Base-by-base conservation (phyloP, 2,329 filamentous ascomycete species). In the Drechslerella stenobrocha region DNA sequence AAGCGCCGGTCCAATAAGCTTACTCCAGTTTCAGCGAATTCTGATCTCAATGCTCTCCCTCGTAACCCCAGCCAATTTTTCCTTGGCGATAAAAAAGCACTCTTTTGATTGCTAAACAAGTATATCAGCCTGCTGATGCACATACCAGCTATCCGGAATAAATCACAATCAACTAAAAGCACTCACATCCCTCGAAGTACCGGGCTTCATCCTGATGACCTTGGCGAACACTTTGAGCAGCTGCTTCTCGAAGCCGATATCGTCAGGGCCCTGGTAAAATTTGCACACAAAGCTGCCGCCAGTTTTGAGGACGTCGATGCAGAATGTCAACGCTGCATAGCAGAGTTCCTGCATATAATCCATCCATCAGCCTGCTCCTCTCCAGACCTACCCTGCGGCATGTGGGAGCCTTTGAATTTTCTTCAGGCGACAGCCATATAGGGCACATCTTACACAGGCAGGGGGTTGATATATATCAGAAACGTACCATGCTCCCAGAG, bases 231-330 rank as follows among this genome's bases (percentile, higher is more conserved):
- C 78, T 48, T 81, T 83, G 75, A 83, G 89, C 37, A 98, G 79
- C 72, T 84, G 83, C 69, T 78, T 80, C 78, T 96, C 90, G 8
- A 98, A 77, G 1, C 79, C 80, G 77, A 88, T 91, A 74, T 97
- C 92, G 76, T 96, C 91, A 3, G 81, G 76, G 2, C 93, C 93
- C 76, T 95, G 89, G 76, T 97, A 98, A 77, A 95, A 98, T 77
- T 98, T 98, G 82, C 92, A 96, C 44, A 98, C 83, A 73, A 98
- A 96, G 75, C 95, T 87, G 1, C 95, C 93, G 18, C 89, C 90
- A 2, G 83, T 78, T 72, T 84, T 86, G 20, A 98, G 81, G 5
- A 89, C 93, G 72, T 96, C 89, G 76, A 85, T 89, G 51, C 87
- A 86, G 77, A 98, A 98, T 11, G 82, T 81, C 42, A 98, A 80